Evolutionary conservation across 2,329 filamentous ascomycete genomes (phyloP).

Genomic region (Cylindrodendrum hubeiense): DNA sequence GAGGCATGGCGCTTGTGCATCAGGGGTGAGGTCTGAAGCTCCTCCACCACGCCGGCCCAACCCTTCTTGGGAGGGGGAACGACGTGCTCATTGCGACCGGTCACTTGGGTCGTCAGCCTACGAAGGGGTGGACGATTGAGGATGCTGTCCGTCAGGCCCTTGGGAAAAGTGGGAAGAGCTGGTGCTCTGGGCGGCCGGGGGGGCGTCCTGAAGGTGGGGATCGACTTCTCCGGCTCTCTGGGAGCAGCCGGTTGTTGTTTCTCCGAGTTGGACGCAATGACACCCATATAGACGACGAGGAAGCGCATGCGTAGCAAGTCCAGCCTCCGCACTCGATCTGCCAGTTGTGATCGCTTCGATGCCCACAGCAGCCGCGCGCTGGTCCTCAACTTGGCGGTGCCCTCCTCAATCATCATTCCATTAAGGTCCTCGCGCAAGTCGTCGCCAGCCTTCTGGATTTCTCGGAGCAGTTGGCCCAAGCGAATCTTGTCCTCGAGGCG

Average conservation of each 20-base stretch:
- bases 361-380: conserved; percentile 70
- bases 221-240: conserved; percentile 52
- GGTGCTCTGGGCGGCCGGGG: conserved; percentile 46
- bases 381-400: conserved; percentile 56
- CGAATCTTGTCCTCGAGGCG: conserved; percentile 73
- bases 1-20: conserved; percentile 73
- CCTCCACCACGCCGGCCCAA: conserved; percentile 74
- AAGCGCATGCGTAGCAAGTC: conserved; percentile 75
- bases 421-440: conserved; percentile 72
- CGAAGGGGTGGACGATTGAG: conserved; percentile 62
- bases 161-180: conserved; percentile 54
- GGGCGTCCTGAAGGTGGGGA: conserved; percentile 34
- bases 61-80: conserved; percentile 63
- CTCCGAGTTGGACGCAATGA: conserved; percentile 57
- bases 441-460: conserved; percentile 72
- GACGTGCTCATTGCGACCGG: conserved; percentile 64
- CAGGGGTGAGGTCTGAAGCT: conserved; percentile 70
- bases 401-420: conserved; percentile 61
- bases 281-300: conserved; percentile 73
- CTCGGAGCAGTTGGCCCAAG: conserved; percentile 67
- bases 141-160: conserved; percentile 58
- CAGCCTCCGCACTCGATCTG: conserved; percentile 69
- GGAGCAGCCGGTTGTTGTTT: conserved; percentile 50
- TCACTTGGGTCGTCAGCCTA: conserved; percentile 65
- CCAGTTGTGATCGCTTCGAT: conserved; percentile 63